Evolutionary conservation across 352 stramenopile genomes (phyloP).

Genomic region (Phytopythium montanum): DNA sequence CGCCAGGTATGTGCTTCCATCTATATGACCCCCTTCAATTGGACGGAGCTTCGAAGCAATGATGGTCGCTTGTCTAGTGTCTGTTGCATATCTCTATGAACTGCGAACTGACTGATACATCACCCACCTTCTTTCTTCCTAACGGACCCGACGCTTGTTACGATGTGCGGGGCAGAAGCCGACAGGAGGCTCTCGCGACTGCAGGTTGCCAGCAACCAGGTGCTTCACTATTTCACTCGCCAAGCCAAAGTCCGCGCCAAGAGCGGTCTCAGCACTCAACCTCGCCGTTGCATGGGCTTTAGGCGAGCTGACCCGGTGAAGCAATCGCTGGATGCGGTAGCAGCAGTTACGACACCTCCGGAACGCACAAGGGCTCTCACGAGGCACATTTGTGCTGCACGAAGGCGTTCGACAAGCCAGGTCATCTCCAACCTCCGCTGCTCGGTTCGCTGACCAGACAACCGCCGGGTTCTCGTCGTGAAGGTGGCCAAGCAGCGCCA

Average conservation of each 20-base stretch:
- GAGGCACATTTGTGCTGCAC: conserved; percentile 31
- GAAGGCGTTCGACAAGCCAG: conserved; percentile 17
- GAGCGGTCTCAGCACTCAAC: background rate
- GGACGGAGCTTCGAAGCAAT: background rate
- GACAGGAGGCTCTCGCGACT: no score
- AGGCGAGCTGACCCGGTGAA: conserved; percentile 12
- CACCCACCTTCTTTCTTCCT: background rate
- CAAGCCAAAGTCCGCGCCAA: background rate
- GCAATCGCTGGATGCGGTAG: conserved; percentile 57
- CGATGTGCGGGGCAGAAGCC: conserved; percentile 27
- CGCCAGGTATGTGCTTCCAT: background rate
- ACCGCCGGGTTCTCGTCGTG: conserved; percentile 31
- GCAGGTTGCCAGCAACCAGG: background rate
- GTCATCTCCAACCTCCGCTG: conserved; percentile 3
- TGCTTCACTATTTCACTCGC: background rate
- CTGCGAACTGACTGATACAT: background rate
- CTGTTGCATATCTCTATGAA: background rate
- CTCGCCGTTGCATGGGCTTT: conserved; percentile 14
- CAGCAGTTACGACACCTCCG: conserved; percentile 58
- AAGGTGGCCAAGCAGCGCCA: conserved; percentile 41
- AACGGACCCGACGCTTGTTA: conserved; percentile 28
- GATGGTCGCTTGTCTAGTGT: background rate
- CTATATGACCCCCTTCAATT: background rate
- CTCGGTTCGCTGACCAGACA: conserved; percentile 56
- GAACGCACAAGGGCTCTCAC: conserved; percentile 41